A percentile compares a stretch with the other conserved stretches of the same genome.
These are phyloP conservation scores for Poteriospumella lacustris DNA, from an alignment of 108 stramenopile species.

Conservation along the genomic window DNA sequence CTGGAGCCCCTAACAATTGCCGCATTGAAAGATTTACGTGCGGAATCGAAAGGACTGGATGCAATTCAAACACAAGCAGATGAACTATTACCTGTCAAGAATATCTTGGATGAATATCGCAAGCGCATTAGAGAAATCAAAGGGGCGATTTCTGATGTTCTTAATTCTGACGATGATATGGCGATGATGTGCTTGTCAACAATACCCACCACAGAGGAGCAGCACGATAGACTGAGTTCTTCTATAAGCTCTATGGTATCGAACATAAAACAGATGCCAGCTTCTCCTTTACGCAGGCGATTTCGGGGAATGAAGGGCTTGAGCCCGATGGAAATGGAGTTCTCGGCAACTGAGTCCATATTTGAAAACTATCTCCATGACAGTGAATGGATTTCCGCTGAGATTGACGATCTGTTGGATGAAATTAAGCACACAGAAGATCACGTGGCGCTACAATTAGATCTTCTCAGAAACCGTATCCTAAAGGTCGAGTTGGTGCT, in stretches of 20 bases:
- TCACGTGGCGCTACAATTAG: slow-evolving; percentile 48
- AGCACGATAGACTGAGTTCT: background rate
- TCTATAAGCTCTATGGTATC: too few relatives aligned
- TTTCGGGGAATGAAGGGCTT: background rate
- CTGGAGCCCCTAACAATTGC: slow-evolving; percentile 3
- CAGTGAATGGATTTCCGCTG: slow-evolving; percentile 33
- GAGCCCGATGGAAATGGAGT: slow-evolving; percentile 22
- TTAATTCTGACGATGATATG: slow-evolving; percentile 48
- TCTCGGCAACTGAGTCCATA: slow-evolving; percentile 44
- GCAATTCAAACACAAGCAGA: slow-evolving; percentile 39
- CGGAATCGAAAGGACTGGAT: background rate
- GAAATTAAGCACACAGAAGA: slow-evolving; percentile 46
- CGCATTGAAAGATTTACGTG: background rate
- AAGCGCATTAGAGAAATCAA: slow-evolving; percentile 38
- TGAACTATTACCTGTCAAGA: slow-evolving; percentile 42
- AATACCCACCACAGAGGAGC: background rate
- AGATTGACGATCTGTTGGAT: slow-evolving; percentile 37
- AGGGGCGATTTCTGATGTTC: slow-evolving; percentile 44
- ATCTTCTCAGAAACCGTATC: slow-evolving; percentile 46
- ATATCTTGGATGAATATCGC: slow-evolving; percentile 42
- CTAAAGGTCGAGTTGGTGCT: slow-evolving; percentile 44
- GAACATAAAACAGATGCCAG: too few relatives aligned
- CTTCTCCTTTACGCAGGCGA: too few relatives aligned
- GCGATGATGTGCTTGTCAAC: slow-evolving; percentile 42
- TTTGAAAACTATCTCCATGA: slow-evolving; percentile 52